Conservation (phyloP, 108 stramenopile genomes). For the Nitzschia putrida region DNA sequence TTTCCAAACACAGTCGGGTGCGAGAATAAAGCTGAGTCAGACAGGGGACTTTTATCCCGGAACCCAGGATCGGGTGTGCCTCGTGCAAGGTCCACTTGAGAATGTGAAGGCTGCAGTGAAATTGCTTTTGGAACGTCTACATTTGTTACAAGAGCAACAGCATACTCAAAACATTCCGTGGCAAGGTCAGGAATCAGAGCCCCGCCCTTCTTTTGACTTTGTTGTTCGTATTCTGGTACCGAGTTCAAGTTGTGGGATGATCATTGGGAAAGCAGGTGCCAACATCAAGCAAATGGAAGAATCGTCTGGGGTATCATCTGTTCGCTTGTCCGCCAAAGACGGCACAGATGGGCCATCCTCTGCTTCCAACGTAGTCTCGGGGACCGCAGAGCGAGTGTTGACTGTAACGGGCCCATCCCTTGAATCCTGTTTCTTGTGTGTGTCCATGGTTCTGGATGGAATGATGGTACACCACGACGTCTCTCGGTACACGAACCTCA, state of each 20-base stretch:
- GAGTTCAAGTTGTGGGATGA: slow-evolving; percentile 75
- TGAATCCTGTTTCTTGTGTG: slow-evolving; percentile 51
- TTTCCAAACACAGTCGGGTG: slow-evolving; percentile 63
- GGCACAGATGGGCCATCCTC: slow-evolving; percentile 19
- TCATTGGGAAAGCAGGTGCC: slow-evolving; percentile 76
- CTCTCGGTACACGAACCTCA: slow-evolving; percentile 76
- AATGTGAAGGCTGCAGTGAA: slow-evolving; percentile 62
- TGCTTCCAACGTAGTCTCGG: slow-evolving; percentile 14
- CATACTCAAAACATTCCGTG: slow-evolving; percentile 44
- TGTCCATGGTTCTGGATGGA: slow-evolving; percentile 55
- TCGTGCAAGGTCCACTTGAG: slow-evolving; percentile 69
- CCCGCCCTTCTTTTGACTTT: slow-evolving; percentile 44
- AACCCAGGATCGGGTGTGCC: slow-evolving; percentile 75
- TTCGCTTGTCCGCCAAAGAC: slow-evolving; percentile 74
- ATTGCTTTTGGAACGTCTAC: slow-evolving; percentile 58
- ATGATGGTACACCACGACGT: slow-evolving; percentile 74
- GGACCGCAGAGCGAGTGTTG: slow-evolving; percentile 67
- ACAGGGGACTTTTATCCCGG: slow-evolving; percentile 79
- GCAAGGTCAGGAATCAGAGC: slow-evolving; percentile 26
- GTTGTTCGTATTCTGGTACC: slow-evolving; percentile 78
- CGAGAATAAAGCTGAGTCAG: slow-evolving; percentile 80
- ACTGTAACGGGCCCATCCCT: slow-evolving; percentile 67
- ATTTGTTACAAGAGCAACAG: slow-evolving; percentile 58
- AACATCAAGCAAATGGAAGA: slow-evolving; percentile 81
- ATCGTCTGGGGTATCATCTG: slow-evolving; percentile 59